Base-by-base conservation (phyloP, 768 basidiomycete species). In the Naganishia randhawae region DNA sequence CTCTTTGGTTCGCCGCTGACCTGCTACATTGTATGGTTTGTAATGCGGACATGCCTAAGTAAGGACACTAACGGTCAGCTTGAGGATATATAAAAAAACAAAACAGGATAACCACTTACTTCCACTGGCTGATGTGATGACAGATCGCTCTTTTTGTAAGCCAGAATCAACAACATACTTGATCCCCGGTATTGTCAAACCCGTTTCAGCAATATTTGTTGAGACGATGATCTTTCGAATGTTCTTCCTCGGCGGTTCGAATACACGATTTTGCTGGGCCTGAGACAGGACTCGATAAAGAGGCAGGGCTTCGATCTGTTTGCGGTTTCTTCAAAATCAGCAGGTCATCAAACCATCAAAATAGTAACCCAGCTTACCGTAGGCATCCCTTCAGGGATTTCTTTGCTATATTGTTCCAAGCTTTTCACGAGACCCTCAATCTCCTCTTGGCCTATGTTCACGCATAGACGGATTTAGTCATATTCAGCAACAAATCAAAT, bases 141-240 rank as follows among this genome's bases (percentile, higher is more conserved):
- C 57, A 13, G 57, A 61, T 95, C 65, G 96, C 81, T 97, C 94
- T 79, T 98, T 99, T 76, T 89, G 91, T 78, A 93, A 89, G 1
- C 96, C 96, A 0, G 92, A 89, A 80, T 99, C 96, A 42, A 99
- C 90, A 8, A 99, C 94, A 78, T 91, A 98, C 74, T 86, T 89
- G 66, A 99, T 88, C 0, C 93, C 93, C 3, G 94, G 92, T 75
- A 99, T 96, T 16, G 96, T 98, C 77, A 99, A 92, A 14, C 90
- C 91, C 0, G 96, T 98, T 80, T 99, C 96, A 13, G 96, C 96
- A 68, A 99, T 94, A 80, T 98, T 99, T 19, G 96, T 99, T 1
- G 96, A 89, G 42, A 99, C 83, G 71, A 99, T 92, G 80, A 93
- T 90, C 80, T 97, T 94, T 66, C 96, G 86, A 1, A 85, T 86